Evolutionary conservation across 331 rosid genomes (phyloP), one percentile per base, ranked within the genome.

Genomic region (Rosa hybrid): DNA sequence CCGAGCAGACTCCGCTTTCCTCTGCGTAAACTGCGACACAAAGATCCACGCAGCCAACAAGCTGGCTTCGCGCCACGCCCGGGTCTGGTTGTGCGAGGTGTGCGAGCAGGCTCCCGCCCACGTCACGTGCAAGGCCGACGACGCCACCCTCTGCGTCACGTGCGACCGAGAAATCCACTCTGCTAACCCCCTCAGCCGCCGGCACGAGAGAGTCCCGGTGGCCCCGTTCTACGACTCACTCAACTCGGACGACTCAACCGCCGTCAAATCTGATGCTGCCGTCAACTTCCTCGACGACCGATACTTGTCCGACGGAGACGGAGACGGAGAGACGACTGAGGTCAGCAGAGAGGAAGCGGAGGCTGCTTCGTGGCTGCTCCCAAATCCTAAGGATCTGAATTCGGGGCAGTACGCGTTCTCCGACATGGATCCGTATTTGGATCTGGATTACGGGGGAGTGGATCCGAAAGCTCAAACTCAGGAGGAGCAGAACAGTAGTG

Each of bases 51-150:
- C 97, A 6, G 97, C 96, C 71, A 93, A 93, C 93, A 95, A 93
- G 84, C 97, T 95, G 50, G 96, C 98, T 1, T 93, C 98, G n/a
- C 99, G 98, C 72, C 99, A 95, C 86, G 90, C 90, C 3, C 98
- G 99, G 42, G 94, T 96, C 16, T 79, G 87, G 76, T 84, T 96
- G 74, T 96, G 99, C 80, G 94, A 93, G 72, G 99, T 91, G 56
- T 93, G 99, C 79, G 99, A 95, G 79, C 99, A 93, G 48, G 97
- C 96, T 0, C 99, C 98, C 0, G 97, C 94, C 3, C 92, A 91
- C 80, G 93, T 95, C 74, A 91, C 92, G 42, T 95, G 98, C 89
- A 91, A 95, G 86, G 99, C 99, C 12, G 99, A 95, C 78, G 96
- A 92, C 69, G 99, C 98, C 16, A 84, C 90, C 1, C 98, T 95